A percentile compares a stretch with the other conserved stretches of the same genome.
Evolutionary conservation across 768 basidiomycete species (phyloP).

Genomic region (Filobasidium wieringae): DNA sequence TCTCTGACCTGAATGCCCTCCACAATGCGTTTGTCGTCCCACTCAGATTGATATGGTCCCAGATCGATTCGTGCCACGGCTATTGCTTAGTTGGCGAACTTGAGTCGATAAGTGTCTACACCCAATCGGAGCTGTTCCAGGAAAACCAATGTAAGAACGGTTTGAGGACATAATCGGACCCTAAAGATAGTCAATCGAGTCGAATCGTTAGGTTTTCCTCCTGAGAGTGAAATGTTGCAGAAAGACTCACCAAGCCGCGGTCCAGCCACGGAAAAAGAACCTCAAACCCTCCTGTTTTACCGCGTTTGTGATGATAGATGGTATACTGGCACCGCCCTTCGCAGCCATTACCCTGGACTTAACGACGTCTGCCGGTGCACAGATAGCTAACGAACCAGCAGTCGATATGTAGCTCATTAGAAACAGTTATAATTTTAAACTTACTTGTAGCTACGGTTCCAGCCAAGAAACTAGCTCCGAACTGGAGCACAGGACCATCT

Average conservation of each 20-base stretch:
- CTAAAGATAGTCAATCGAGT: neutral
- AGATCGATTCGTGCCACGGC: too few relatives aligned
- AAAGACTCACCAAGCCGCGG: constrained; percentile 35
- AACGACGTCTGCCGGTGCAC: constrained; percentile 37
- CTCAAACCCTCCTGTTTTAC: constrained; percentile 22
- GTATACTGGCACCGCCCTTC: constrained; percentile 12
- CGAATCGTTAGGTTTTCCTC: neutral
- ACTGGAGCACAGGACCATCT: constrained; percentile 34
- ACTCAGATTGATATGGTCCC: too few relatives aligned
- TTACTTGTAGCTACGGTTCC: constrained; percentile 35
- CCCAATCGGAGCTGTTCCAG: constrained; percentile 35
- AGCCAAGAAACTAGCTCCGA: constrained; percentile 28
- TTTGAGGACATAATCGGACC: constrained; percentile 35
- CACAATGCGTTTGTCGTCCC: too few relatives aligned
- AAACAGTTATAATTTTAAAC: neutral
- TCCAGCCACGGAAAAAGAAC: constrained; percentile 37
- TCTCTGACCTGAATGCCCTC: too few relatives aligned
- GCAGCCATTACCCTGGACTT: constrained; percentile 31
- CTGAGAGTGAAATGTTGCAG: neutral
- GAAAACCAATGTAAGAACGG: constrained; percentile 35
- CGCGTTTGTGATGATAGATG: constrained; percentile 9
- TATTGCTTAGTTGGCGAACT: too few relatives aligned
- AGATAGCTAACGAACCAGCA: constrained; percentile 19
- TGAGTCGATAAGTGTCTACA: constrained; percentile 19
- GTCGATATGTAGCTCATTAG: neutral